Percentiles rank a stretch among this genome's conserved stretches.
These are phyloP conservation scores for Schizosaccharomyces cryophilus DNA, from an alignment of 805 yeast species.

Conservation along the genomic window DNA sequence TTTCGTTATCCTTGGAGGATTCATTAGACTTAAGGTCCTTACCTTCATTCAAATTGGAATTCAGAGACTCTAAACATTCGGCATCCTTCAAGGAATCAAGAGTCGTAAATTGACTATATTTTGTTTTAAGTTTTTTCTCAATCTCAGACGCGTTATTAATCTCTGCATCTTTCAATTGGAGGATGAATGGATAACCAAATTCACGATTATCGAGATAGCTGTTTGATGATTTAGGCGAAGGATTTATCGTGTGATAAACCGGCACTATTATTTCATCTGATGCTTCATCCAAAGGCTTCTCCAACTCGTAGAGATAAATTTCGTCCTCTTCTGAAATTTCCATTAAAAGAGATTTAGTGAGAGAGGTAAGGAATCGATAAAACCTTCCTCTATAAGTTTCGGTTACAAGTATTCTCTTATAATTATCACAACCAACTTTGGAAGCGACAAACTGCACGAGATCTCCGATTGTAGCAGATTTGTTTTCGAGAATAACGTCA, in stretches of 20 bases:
- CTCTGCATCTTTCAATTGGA: slow-evolving; percentile 30
- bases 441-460: not conserved
- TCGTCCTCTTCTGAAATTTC: slow-evolving; percentile 63
- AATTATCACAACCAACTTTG: not conserved
- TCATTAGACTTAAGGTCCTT: not conserved
- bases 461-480: slow-evolving; percentile 37
- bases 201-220: slow-evolving; percentile 12
- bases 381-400: not conserved
- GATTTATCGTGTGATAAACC: not conserved
- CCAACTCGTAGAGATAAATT: not conserved
- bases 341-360: slow-evolving; percentile 65
- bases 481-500: slow-evolving; percentile 44
- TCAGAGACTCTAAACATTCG: not conserved
- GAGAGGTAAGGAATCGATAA: slow-evolving; percentile 16
- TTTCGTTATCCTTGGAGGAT: not conserved
- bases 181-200: slow-evolving; percentile 59
- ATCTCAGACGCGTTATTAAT: slow-evolving; percentile 31
- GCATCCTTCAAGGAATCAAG: not conserved
- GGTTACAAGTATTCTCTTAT: not conserved
- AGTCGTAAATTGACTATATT: slow-evolving; percentile 7
- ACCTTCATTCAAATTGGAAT: not conserved
- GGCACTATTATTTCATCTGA: not conserved
- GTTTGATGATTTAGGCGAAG: not conserved
- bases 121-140: slow-evolving; percentile 24
- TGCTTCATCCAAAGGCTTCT: not conserved